Evolutionary conservation across 2,329 filamentous ascomycete species (phyloP), one percentile per base, ranked within the genome.

Genomic region (Claviceps purpurea): DNA sequence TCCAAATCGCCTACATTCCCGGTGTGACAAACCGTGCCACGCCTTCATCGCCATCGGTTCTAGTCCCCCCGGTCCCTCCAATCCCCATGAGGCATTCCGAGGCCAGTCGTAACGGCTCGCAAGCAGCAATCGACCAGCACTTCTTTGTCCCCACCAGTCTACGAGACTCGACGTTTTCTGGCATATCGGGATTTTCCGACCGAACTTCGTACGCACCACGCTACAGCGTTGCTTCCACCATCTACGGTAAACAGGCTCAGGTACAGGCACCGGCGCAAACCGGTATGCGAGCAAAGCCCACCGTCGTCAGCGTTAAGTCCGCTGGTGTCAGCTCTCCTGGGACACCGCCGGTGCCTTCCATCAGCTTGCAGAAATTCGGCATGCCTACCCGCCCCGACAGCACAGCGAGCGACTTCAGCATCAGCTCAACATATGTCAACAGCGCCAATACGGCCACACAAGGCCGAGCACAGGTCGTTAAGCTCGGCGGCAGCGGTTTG

Each of bases 1-100:
- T 98, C 62, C 93, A 97, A 70, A 98, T 98, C 69, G 93, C 93
- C 52, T 98, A 97, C 68, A 97, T 98, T 58, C 93, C 93, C 14
- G 93, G 93, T 55, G 90, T 97, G 61, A 96, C 89, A 55, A 96
- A 96, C 70, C 81, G 91, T 59, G 89, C 90, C 13, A 83, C 84
- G 7, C 86, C 87, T 5, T 84, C 85, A n/a, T 91, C 89, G 0
- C 87, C 88, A 3, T 82, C 81, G 41, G 73, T 89, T 20, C 78
- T 91, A 49, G 86, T 94, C 4, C 89, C 90, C n/a, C 91, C 91
- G 0, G 90, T 98, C 4, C 93, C 93, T 43, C 89, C 91, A 16
- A 89, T 97, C 56, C 91, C 93, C 47, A 82, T 79, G 60, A 74
- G 78, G 41, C 73, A 81, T 52, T 79, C 83, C 13, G 62, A 64